Evolutionary conservation across 345 rosid species (phyloP).

Genomic region (Kernera saxatilis): DNA sequence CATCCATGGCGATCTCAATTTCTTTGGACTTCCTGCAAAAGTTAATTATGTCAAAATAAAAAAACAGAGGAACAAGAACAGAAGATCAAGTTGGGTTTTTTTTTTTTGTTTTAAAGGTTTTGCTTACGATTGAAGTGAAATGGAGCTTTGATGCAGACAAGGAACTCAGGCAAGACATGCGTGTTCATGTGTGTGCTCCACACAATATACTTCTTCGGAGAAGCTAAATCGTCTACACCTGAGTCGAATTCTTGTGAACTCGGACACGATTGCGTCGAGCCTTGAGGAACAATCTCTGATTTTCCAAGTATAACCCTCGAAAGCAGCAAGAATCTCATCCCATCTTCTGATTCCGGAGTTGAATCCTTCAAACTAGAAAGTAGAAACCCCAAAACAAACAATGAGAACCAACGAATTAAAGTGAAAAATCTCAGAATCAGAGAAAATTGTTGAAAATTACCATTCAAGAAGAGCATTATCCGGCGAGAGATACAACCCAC

Average conservation of each 20-base stretch:
- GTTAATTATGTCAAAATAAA: background rate
- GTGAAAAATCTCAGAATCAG: background rate
- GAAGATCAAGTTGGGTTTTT: background rate
- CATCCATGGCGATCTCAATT: conserved; percentile 74
- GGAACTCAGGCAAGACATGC: conserved; percentile 61
- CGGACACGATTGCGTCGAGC: conserved; percentile 50
- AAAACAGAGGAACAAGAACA: background rate
- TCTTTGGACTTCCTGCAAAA: conserved; percentile 27
- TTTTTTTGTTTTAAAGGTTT: no score
- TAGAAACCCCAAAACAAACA: background rate
- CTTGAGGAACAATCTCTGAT: conserved; percentile 49
- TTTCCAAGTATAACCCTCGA: conserved; percentile 72
- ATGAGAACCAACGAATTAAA: background rate
- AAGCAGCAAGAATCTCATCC: conserved; percentile 58
- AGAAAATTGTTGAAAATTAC: conserved; percentile 28
- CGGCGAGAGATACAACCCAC: conserved; percentile 60
- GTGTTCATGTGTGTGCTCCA: conserved; percentile 73
- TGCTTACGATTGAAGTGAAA: conserved; percentile 38
- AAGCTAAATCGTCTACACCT: conserved; percentile 50
- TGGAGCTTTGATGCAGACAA: conserved; percentile 58
- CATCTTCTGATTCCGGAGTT: conserved; percentile 47
- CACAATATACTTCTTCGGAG: conserved; percentile 57
- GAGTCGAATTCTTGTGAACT: conserved; percentile 61
- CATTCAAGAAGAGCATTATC: conserved; percentile 57
- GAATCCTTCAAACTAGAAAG: conserved; percentile 43